Conservation (phyloP, 805 yeast species). For the Hemisphaericaspora nanyangensis region DNA sequence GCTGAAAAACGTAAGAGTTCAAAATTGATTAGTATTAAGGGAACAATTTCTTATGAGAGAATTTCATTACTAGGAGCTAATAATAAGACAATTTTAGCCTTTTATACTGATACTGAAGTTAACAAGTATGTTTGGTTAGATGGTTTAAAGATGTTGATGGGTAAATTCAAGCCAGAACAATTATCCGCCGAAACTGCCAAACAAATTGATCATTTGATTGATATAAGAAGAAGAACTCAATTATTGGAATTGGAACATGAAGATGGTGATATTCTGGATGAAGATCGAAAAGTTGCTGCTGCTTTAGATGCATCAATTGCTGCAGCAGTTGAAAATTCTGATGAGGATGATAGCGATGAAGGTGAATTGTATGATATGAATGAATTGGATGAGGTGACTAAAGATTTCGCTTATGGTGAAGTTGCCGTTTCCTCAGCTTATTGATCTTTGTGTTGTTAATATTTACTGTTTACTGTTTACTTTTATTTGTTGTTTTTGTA, state of each 20-base stretch:
- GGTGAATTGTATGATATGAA: slow-evolving; percentile 13
- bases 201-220: slow-evolving; percentile 31
- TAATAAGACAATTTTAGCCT: slow-evolving; percentile 45
- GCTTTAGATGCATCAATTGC: background rate
- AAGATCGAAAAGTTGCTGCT: background rate
- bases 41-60: slow-evolving; percentile 55
- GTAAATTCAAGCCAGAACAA: slow-evolving; percentile 26
- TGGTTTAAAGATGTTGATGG: slow-evolving; percentile 56
- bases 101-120: slow-evolving; percentile 68
- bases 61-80: slow-evolving; percentile 46
- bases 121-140: slow-evolving; percentile 73
- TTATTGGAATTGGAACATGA: slow-evolving; percentile 28
- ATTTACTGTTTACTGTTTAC: no score
- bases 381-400: slow-evolving; percentile 13
- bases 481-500: no score
- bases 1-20: slow-evolving; percentile 40
- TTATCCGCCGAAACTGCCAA: slow-evolving; percentile 35
- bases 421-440: no score
- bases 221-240: slow-evolving; percentile 38
- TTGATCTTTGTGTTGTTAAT: no score
- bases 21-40: slow-evolving; percentile 51
- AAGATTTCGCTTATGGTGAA: slow-evolving; percentile 4
- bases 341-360: slow-evolving; percentile 13
- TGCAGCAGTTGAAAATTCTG: background rate
- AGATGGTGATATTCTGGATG: slow-evolving; percentile 16